These are phyloP conservation scores for Haematococcus lacustris DNA, from an alignment of 139 green algal species.

Conservation along the genomic window DNA sequence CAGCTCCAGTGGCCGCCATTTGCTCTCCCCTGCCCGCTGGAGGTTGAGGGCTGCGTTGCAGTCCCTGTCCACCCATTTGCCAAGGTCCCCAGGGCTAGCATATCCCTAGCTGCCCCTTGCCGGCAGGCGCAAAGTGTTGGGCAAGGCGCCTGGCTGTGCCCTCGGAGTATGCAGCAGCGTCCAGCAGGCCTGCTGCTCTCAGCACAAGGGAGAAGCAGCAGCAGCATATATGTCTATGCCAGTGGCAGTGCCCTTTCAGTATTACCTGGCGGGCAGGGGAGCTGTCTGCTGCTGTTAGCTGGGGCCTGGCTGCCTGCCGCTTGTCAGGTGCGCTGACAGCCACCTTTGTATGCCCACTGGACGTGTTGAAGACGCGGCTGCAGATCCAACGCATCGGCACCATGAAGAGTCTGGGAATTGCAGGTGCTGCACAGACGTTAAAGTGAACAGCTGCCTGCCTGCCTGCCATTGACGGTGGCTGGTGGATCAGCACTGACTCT, in stretches of 20 bases:
- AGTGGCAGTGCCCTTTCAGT: neutral
- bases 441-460: neutral
- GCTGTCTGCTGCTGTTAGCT: too few species aligned
- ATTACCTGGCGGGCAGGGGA: too few species aligned
- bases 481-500: too few species aligned
- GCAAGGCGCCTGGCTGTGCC: too few species aligned
- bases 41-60: too few species aligned
- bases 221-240: neutral
- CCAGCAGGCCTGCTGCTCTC: neutral
- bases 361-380: conserved; percentile 95
- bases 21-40: too few species aligned
- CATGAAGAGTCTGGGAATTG: conserved; percentile 43
- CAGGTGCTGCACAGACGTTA: conserved; percentile 34
- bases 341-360: conserved; percentile 91
- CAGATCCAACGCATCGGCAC: conserved; percentile 64
- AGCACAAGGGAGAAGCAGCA: neutral
- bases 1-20: too few species aligned
- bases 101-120: too few species aligned
- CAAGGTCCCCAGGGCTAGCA: too few species aligned
- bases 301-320: neutral
- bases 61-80: too few species aligned
- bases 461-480: too few species aligned
- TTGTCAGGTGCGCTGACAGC: conserved; percentile 75
- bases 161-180: neutral
- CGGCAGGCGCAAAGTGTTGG: too few species aligned